phyloP scores from a whole-genome alignment of 2,329 filamentous ascomycete species.

The Fusarium sp. region DNA sequence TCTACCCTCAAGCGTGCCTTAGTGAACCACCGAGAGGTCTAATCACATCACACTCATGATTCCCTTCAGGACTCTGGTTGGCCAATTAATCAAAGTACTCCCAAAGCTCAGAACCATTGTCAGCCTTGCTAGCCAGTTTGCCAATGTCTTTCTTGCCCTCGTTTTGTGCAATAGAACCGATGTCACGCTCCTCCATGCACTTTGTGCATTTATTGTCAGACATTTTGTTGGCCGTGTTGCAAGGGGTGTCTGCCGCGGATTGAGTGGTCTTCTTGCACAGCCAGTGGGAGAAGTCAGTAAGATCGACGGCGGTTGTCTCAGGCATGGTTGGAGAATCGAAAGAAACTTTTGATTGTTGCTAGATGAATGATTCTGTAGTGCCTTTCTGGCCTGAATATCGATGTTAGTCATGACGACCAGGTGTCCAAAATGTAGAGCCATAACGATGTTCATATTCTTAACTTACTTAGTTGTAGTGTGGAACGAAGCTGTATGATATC shows the following conservation, averaged over 20 bases:
- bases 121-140: fast-evolving
- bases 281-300: background rate
- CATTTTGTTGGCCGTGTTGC: background rate
- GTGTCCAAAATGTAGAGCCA: background rate
- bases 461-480: background rate
- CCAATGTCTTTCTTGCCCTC: background rate
- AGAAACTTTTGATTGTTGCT: background rate
- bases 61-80: too few relatives aligned
- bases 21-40: too few relatives aligned
- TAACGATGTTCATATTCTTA: background rate
- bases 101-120: background rate
- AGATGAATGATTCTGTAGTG: background rate
- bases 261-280: background rate
- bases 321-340: background rate
- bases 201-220: background rate
- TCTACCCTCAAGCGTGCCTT: too few relatives aligned
- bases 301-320: background rate
- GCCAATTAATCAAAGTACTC: background rate
- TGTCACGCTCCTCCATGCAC: background rate
- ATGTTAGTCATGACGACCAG: background rate
- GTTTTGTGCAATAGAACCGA: background rate
- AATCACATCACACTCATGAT: too few relatives aligned
- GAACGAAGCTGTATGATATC: background rate
- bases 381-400: background rate
- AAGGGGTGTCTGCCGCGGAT: fast-evolving